Evolutionary conservation across 2,329 filamentous ascomycete genomes (phyloP).

Genomic region (Phaeosphaeria sp.): DNA sequence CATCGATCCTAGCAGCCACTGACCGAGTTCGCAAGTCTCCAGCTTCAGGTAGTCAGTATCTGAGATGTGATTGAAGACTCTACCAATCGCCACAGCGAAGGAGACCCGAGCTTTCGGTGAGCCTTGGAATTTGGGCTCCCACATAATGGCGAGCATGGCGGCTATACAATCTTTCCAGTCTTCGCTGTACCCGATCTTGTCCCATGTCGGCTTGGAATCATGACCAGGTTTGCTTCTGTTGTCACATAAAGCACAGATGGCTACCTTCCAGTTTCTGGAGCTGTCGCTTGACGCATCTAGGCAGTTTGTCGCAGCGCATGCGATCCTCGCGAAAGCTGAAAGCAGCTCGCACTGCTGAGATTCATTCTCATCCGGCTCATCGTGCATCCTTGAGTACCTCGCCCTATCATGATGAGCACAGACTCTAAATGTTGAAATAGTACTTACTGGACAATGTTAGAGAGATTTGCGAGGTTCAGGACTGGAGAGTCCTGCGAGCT

Average conservation of each 20-base stretch:
- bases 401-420: slow-evolving; percentile 21
- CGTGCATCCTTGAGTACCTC: slow-evolving; percentile 26
- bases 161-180: slow-evolving; percentile 44
- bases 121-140: slow-evolving; percentile 35
- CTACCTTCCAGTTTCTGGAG: slow-evolving; percentile 16
- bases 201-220: slow-evolving; percentile 29
- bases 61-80: slow-evolving; percentile 71
- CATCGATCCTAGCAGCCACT: slow-evolving; percentile 82
- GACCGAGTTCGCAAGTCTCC: slow-evolving; percentile 70
- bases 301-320: slow-evolving; percentile 41
- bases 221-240: slow-evolving; percentile 1
- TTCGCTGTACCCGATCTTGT: slow-evolving; percentile 19
- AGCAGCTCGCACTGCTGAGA: slow-evolving; percentile 31
- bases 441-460: slow-evolving; percentile 36
- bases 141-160: slow-evolving; percentile 37
- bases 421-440: too few relatives aligned
- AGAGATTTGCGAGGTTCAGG: slow-evolving; percentile 27
- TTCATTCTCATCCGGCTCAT: slow-evolving; percentile 23
- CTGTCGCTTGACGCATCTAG: slow-evolving; percentile 11
- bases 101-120: slow-evolving; percentile 38
- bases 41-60: slow-evolving; percentile 69
- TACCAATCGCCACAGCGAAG: slow-evolving; percentile 60
- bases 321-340: slow-evolving; percentile 36
- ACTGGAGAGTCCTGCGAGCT: slow-evolving; percentile 29
- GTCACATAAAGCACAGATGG: slow-evolving; percentile 38